phyloP scores from a whole-genome alignment of 2,329 filamentous ascomycete species.

The Cryphonectria radicalis region DNA sequence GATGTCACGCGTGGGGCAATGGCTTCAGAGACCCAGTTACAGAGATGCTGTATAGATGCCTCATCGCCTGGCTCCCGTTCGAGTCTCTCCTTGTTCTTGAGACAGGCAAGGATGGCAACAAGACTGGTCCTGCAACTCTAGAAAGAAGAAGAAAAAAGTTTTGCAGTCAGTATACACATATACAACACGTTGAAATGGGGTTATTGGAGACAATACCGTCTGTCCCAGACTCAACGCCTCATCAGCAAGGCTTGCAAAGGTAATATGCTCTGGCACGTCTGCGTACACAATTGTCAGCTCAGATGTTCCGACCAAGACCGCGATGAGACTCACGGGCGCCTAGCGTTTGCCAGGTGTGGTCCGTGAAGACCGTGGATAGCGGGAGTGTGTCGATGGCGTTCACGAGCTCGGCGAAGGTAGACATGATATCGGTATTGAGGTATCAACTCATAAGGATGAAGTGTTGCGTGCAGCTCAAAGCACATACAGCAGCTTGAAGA shows the following conservation, averaged over 20 bases:
- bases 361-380: constrained; percentile 4
- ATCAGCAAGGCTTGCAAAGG: constrained; percentile 13
- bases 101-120: constrained; percentile 20
- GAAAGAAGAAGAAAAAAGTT: background rate
- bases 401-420: constrained; percentile 9
- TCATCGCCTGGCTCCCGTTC: constrained; percentile 12
- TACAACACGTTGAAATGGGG: background rate
- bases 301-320: background rate
- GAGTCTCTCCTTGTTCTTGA: constrained; percentile 16
- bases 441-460: background rate
- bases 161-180: constrained; percentile 7
- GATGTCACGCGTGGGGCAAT: constrained; percentile 16
- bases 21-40: constrained; percentile 11
- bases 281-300: constrained; percentile 9
- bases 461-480: background rate
- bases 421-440: constrained; percentile 9
- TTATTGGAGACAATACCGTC: constrained; percentile 12
- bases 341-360: constrained; percentile 19
- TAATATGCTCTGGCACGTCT: constrained; percentile 20
- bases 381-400: constrained; percentile 6
- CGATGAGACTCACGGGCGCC: constrained; percentile 17
- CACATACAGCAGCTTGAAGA: background rate
- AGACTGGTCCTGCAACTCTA: constrained; percentile 17
- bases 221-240: constrained; percentile 8
- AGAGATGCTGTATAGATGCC: constrained; percentile 10